phyloP scores from a whole-genome alignment of 176 grass and related monocot species.

The Guadua angustifolia region DNA sequence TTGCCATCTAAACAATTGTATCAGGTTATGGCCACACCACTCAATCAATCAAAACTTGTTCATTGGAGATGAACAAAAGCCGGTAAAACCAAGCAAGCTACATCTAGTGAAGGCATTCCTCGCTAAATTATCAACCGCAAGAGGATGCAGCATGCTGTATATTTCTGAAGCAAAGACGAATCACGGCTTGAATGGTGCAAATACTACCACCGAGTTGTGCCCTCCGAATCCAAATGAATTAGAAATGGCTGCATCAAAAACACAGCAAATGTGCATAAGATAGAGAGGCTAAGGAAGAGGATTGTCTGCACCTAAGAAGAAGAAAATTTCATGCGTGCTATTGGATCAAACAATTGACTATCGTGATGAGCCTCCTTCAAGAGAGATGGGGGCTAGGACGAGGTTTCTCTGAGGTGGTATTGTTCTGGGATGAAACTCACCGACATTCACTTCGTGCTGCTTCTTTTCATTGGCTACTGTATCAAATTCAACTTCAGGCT shows the following conservation, averaged over 20 bases:
- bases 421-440: conserved; percentile 38
- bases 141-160: not conserved
- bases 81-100: conserved; percentile 21
- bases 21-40: not conserved
- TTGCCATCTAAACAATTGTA: conserved; percentile 14
- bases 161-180: conserved; percentile 11
- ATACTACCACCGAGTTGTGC: conserved; percentile 93
- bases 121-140: not conserved
- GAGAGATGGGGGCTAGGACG: not conserved
- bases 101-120: conserved; percentile 29
- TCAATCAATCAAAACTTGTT: conserved; percentile 44
- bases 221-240: conserved; percentile 98
- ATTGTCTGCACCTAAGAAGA: not conserved
- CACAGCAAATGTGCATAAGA: not conserved
- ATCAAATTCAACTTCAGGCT: conserved; percentile 66
- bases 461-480: conserved; percentile 63
- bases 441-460: conserved; percentile 64
- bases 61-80: conserved; percentile 12
- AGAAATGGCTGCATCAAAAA: conserved; percentile 66
- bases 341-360: not conserved
- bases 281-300: not conserved
- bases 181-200: conserved; percentile 93
- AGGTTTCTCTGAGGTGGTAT: not conserved
- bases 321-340: not conserved
- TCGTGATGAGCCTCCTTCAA: conserved; percentile 20